Base-by-base conservation (phyloP, 177 flowering plant species). In the Vitis hybrid region DNA sequence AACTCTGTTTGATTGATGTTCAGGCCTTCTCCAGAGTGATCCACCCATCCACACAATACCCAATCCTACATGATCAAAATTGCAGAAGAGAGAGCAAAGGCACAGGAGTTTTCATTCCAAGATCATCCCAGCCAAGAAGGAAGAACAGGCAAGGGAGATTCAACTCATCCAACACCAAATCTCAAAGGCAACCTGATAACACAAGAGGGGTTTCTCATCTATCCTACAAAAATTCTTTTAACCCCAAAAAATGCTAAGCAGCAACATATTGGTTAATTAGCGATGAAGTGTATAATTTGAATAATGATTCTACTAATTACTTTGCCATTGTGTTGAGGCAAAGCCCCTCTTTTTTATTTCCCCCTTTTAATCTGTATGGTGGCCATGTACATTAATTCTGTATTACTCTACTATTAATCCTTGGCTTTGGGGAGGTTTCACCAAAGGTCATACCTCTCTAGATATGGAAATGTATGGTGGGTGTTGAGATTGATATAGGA, bases 81-180 rank as follows among this genome's bases (percentile, higher is more conserved):
- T 71, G 73, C 74, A 71, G 71, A 73, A 77, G 87, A 67, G 90
- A 88, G 58, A 84, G 89, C 85, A 90, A 87, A 80, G 98, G 98
- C 26, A 91, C 98, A 2, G 98, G 98, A 34, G 98, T 93, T 29
- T 93, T 93, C 75, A 93, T 93, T 59, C 98, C 98, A 26, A 81
- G 69, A 62, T 84, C 86, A 0, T 76, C 87, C 0, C 81, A 75
- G 50, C 86, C 90, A 0, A 82, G 88, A 79, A 90, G 94, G 77
- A 91, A 81, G 62, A 82, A 74, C 68, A 86, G 81, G 65, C 84
- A 90, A 14, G 81, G 82, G 68, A 87, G 79, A 73, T 71, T 68
- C 71, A 61, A 58, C 61, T 71, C 86, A 58, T 65, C 45, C 76
- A 74, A 66, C 78, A 39, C 80, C 20, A 78, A 69, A 72, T 74